Evolutionary conservation across 2,329 filamentous ascomycete genomes (phyloP).

Genomic region (Alternaria sp.): DNA sequence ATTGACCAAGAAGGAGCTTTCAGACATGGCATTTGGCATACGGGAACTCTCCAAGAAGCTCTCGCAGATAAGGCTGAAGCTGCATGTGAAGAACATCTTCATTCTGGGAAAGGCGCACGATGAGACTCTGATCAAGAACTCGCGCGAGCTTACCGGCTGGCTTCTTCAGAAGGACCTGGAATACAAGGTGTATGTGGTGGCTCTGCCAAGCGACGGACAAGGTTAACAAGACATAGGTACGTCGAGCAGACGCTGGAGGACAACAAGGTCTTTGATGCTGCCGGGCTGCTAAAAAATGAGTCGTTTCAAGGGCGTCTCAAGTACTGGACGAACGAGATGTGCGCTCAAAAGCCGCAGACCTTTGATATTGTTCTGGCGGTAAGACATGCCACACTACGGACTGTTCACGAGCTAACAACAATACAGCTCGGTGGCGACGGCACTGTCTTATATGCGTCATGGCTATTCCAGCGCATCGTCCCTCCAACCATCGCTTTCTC

Average conservation of each 20-base stretch:
- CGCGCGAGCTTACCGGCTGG: conserved; percentile 81
- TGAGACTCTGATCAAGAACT: conserved; percentile 76
- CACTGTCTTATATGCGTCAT: conserved; percentile 95
- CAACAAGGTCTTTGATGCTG: conserved; percentile 76
- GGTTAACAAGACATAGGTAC: conserved; percentile 53
- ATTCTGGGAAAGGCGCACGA: conserved; percentile 93
- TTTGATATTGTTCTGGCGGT: conserved; percentile 92
- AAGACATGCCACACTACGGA: conserved; percentile 27
- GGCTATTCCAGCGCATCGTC: conserved; percentile 95
- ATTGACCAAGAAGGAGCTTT: conserved; percentile 91
- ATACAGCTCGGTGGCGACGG: conserved; percentile 82
- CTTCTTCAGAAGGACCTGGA: conserved; percentile 74
- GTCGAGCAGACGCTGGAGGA: conserved; percentile 78
- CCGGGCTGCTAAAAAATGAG: conserved; percentile 71
- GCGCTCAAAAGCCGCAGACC: conserved; percentile 77
- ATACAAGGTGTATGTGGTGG: conserved; percentile 72
- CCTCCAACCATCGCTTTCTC: conserved; percentile 93
- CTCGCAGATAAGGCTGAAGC: conserved; percentile 80
- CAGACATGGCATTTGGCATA: conserved; percentile 97
- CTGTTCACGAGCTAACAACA: conserved; percentile 12
- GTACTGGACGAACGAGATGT: conserved; percentile 86
- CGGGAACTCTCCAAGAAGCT: conserved; percentile 87
- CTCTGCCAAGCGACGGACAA: not conserved
- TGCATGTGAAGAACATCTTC: conserved; percentile 84
- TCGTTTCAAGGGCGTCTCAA: conserved; percentile 68